These are phyloP conservation scores for Gomphus sp. DNA, from an alignment of 1,284 basidiomycete species.

Conservation along the genomic window DNA sequence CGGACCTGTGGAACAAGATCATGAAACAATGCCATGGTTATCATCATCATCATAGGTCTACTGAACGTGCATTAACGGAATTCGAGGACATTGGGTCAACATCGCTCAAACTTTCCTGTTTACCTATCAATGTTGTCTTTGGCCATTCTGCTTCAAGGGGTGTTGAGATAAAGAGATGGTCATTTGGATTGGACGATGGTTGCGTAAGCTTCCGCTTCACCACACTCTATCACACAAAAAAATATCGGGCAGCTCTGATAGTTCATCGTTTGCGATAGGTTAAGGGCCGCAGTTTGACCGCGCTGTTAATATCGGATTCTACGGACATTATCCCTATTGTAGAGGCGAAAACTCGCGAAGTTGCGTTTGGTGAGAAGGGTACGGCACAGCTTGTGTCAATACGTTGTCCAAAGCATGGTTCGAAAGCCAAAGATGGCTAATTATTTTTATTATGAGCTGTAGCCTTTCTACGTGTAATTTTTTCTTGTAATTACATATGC, in stretches of 20 bases:
- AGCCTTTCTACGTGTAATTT: neutral
- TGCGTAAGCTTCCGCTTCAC: constrained; percentile 50
- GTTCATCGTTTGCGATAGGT: neutral
- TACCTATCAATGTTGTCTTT: constrained; percentile 72
- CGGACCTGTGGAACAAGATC: constrained; percentile 61
- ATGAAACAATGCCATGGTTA: constrained; percentile 61
- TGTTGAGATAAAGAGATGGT: constrained; percentile 71
- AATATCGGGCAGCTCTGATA: neutral
- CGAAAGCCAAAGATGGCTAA: neutral
- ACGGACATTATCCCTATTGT: constrained; percentile 13
- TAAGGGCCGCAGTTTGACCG: constrained; percentile 15
- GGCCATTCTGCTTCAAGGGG: constrained; percentile 73
- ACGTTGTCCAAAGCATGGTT: neutral
- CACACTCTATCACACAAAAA: neutral
- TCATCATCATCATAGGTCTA: constrained; percentile 15
- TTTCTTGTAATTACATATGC: neutral
- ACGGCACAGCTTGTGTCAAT: neutral
- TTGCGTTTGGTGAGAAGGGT: neutral
- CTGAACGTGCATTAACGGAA: neutral
- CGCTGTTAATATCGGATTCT: constrained; percentile 14
- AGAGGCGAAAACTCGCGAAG: constrained; percentile 8
- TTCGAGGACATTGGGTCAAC: constrained; percentile 15
- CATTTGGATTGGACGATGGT: constrained; percentile 73
- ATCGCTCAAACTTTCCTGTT: constrained; percentile 43
- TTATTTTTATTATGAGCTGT: neutral